Evolutionary conservation across 805 yeast genomes (phyloP), one percentile per base, ranked within the genome.

Genomic region (Wickerhamiella shivajii): DNA sequence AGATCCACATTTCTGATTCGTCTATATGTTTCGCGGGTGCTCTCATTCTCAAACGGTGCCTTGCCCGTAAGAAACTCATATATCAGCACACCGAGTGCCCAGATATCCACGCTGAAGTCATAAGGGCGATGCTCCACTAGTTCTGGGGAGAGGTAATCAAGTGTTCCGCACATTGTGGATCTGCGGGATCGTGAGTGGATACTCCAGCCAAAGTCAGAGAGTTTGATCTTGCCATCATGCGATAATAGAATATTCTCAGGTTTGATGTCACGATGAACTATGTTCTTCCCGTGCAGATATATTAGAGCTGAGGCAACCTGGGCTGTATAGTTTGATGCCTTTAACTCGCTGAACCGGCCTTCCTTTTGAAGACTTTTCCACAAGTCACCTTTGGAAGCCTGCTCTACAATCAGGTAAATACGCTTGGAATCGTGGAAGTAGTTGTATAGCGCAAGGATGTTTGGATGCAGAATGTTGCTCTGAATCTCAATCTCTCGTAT

Each of bases 181-280:
- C 95, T 60, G 41, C 69, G 34, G 0, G 63, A 57, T 1, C 71
- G 70, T 0, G 78, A 66, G 44, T 72, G 73, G 3, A 85, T 87
- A 36, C 93, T 77, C 96, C 96, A 87, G 10, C 98, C 98, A 52
- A 90, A 87, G 56, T 87, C 98, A 13, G 94, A 77, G 24, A 87
- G 64, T 52, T 85, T 87, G 35, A 87, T 64, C 16, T 68, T 69
- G 42, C 84, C 79, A 49, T 80, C 71, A 39, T 74, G 66, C 5
- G 83, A 81, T 8, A 87, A 59, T 27, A 87, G 57, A 31, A 87
- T 78, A 47, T 87, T 87, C 51, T 90, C 97, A 0, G 97, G 97
- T 54, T 87, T 87, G 43, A 87, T 71, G 51, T 87, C 98, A 39
- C 97, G 66, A 50, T 87, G 98, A 18, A 87, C 78, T 27, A 90